Evolutionary conservation across 331 rosid species (phyloP).

Genomic region (Ulmus americana): DNA sequence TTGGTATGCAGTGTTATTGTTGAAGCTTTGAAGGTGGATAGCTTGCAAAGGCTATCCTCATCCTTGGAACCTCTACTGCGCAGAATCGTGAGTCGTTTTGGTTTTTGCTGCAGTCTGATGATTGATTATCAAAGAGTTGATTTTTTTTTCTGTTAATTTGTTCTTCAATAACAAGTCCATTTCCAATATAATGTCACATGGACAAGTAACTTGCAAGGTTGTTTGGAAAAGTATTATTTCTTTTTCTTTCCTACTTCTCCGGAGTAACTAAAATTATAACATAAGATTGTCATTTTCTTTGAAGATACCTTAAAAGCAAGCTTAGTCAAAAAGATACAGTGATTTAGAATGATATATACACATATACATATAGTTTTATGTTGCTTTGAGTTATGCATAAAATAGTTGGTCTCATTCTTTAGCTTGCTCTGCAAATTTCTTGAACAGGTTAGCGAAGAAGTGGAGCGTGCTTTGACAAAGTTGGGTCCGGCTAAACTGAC

Average conservation of each 20-base stretch:
- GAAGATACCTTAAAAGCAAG: too few relatives aligned
- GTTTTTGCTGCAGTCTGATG: conserved; percentile 8
- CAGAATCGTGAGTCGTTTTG: conserved; percentile 60
- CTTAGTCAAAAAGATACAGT: too few relatives aligned
- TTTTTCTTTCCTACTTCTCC: background rate
- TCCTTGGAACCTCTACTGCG: conserved; percentile 83
- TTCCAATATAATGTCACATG: too few relatives aligned
- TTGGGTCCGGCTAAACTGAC: conserved; percentile 41
- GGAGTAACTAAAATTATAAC: background rate
- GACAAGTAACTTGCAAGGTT: too few relatives aligned
- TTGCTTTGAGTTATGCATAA: conserved; percentile 2
- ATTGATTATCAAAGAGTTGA: background rate
- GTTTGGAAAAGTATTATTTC: too few relatives aligned
- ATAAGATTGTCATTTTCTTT: background rate
- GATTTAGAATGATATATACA: too few relatives aligned
- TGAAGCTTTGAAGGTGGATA: conserved; percentile 82
- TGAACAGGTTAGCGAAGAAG: conserved; percentile 83
- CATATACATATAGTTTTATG: background rate
- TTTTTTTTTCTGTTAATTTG: too few relatives aligned
- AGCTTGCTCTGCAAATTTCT: conserved; percentile 25
- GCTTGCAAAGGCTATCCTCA: conserved; percentile 72
- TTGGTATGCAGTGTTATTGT: conserved; percentile 59
- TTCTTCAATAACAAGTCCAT: too few relatives aligned
- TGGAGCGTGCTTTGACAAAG: conserved; percentile 76
- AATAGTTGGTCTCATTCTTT: background rate